A percentile compares a stretch with the other conserved stretches of the same genome.
Evolutionary conservation across 2,329 filamentous ascomycete genomes (phyloP).

Genomic region (Clarireedia paspali): DNA sequence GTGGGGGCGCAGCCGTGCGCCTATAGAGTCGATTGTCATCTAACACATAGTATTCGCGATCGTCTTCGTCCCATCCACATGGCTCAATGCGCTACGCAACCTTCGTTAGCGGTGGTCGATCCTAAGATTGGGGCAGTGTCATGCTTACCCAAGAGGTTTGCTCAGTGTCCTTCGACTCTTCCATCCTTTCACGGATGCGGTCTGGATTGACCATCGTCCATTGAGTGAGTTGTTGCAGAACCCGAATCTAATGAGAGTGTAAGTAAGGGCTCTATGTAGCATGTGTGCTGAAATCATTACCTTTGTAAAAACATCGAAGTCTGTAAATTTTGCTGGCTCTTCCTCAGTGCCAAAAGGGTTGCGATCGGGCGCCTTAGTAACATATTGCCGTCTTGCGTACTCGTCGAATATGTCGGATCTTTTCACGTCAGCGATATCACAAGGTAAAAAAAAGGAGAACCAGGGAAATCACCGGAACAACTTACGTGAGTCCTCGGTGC

Average conservation of each 20-base stretch:
- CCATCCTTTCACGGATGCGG: slow-evolving; percentile 77
- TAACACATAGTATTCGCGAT: slow-evolving; percentile 80
- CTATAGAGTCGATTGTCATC: slow-evolving; percentile 94
- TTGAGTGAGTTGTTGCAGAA: slow-evolving; percentile 81
- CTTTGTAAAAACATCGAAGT: slow-evolving; percentile 78
- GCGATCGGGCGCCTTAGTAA: slow-evolving; percentile 65
- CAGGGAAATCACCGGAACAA: slow-evolving; percentile 19
- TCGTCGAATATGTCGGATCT: slow-evolving; percentile 88
- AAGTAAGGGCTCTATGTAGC: slow-evolving; percentile 23
- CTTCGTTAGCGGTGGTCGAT: slow-evolving; percentile 11
- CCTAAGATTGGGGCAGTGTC: not conserved
- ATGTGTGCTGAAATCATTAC: slow-evolving; percentile 42
- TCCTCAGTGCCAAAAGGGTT: slow-evolving; percentile 85
- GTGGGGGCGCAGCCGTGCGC: slow-evolving; percentile 64
- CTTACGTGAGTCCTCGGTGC: slow-evolving; percentile 84
- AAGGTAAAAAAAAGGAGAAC: not conserved
- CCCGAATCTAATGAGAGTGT: slow-evolving; percentile 45
- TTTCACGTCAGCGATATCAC: slow-evolving; percentile 21
- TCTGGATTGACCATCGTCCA: slow-evolving; percentile 88
- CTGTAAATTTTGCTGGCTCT: slow-evolving; percentile 62
- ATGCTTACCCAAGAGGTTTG: slow-evolving; percentile 69
- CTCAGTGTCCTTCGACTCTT: slow-evolving; percentile 71
- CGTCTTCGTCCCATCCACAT: slow-evolving; percentile 81
- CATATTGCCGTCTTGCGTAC: slow-evolving; percentile 82
- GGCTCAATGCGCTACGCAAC: slow-evolving; percentile 61